These are phyloP conservation scores for Chrysoporthe austroafricana DNA, from an alignment of 2,329 filamentous ascomycete species.

Conservation along the genomic window DNA sequence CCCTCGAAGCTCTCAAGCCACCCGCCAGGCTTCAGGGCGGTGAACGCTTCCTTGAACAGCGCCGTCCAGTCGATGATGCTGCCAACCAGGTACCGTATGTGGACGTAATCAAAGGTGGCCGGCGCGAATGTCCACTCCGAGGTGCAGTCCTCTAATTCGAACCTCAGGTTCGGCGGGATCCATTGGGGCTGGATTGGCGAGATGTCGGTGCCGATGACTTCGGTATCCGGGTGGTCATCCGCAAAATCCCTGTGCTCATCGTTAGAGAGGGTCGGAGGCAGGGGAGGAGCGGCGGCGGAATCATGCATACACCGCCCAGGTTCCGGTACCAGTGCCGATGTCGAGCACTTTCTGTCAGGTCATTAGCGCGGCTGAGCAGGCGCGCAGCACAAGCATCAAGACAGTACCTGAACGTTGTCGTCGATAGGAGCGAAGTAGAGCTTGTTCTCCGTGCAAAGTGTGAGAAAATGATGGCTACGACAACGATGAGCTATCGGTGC, in stretches of 20 bases:
- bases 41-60: constrained; percentile 52
- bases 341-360: constrained; percentile 46
- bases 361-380: background rate
- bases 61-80: constrained; percentile 56
- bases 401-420: constrained; percentile 27
- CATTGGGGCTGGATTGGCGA: constrained; percentile 60
- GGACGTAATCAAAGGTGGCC: constrained; percentile 59
- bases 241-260: constrained; percentile 48
- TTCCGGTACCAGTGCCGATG: constrained; percentile 58
- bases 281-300: background rate
- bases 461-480: constrained; percentile 35
- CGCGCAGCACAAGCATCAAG: too few relatives aligned
- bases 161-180: constrained; percentile 58
- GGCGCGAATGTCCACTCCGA: constrained; percentile 50
- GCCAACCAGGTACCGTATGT: constrained; percentile 57
- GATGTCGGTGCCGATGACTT: constrained; percentile 58
- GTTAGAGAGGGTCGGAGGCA: background rate
- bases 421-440: constrained; percentile 34
- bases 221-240: constrained; percentile 47
- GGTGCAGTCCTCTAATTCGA: constrained; percentile 65
- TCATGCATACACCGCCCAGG: constrained; percentile 47
- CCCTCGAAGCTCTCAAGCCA: constrained; percentile 35
- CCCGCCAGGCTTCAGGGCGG: constrained; percentile 57
- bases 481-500: constrained; percentile 10
- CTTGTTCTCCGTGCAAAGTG: constrained; percentile 32